Evolutionary conservation across 1,284 basidiomycete genomes (phyloP), one percentile per base, ranked within the genome.

Genomic region (Ceratobasidium sp.): DNA sequence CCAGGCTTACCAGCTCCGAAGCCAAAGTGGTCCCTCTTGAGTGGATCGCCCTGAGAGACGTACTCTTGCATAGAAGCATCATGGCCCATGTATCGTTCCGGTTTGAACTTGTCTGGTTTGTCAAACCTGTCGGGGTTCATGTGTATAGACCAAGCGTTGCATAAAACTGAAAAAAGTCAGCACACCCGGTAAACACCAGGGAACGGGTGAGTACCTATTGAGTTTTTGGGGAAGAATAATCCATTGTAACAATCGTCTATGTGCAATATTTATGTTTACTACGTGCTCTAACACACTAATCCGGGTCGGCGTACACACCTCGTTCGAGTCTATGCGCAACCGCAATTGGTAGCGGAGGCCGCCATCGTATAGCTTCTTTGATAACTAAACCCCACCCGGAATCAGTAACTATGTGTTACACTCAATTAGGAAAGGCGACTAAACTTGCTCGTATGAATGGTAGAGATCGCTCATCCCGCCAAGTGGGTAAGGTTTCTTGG

Each of bases 51-150:
- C 27, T 65, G 62, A 20, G 50, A 47, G 31, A 53, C 38, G 5
- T 47, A 65, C 1, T 53, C 62, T 4, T 47, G 49, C 62, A 65
- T 65, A 1, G 62, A 65, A 12, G 40, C 15, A 6, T 10, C 80
- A 65, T 90, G 86, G 75, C 94, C 91, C 58, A 98, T 83, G 94
- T 95, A 99, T 73, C 96, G 90, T 78, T 98, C 96, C 7, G 96
- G 97, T 32, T 82, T 75, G 79, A 98, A 90, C 71, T 81, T 78
- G 43, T 96, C 92, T 1, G 96, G 94, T 67, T 96, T 86, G 34
- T 93, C 92, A 83, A 92, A 99, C 65, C 94, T 87, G 50, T 84
- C 82, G 22, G 91, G 86, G 79, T 99, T 43, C 5, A 22, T 35
- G 25, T 65, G 62, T 12, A 65, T 29, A 3, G 22, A 47, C 31